Conservation (phyloP, 192 early-diverging fungal species). For the Gigaspora rosea region DNA sequence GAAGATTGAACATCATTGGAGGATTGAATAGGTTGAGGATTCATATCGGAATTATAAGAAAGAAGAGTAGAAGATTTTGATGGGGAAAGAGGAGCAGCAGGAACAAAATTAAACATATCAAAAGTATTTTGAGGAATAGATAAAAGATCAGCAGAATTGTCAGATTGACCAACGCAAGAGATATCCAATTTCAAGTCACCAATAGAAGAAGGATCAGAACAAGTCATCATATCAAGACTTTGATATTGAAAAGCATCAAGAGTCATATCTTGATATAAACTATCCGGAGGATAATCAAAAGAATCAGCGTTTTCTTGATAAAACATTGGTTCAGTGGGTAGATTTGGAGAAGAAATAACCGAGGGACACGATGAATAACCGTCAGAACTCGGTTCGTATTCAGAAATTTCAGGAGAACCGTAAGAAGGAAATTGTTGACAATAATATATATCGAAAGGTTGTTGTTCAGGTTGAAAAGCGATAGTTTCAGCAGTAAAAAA, state of each 20-base stretch:
- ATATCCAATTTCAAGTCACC: not conserved
- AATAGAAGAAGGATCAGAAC: not conserved
- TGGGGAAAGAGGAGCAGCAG: constrained; percentile 16
- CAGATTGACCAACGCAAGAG: not conserved
- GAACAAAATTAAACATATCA: constrained; percentile 17
- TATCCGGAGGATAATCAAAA: not conserved
- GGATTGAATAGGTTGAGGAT: not conserved
- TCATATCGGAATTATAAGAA: not conserved
- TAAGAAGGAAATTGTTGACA: constrained; percentile 5
- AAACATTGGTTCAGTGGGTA: not conserved
- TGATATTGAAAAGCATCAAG: not conserved
- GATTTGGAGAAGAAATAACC: constrained; percentile 8
- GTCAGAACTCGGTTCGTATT: constrained; percentile 18
- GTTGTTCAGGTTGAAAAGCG: too few relatives aligned
- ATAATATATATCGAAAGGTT: too few relatives aligned
- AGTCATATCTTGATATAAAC: not conserved
- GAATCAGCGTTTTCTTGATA: not conserved
- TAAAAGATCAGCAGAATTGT: not conserved
- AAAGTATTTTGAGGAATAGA: not conserved
- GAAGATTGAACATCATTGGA: not conserved
- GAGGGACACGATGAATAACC: constrained; percentile 13
- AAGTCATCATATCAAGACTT: not conserved
- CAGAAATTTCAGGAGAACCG: constrained; percentile 12
- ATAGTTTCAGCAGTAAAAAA: too few relatives aligned
- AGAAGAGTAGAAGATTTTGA: not conserved